Percentiles rank a stretch among this genome's conserved stretches.
Conservation (phyloP, 2,329 filamentous ascomycete species). For the Aureobasidium sp. region DNA sequence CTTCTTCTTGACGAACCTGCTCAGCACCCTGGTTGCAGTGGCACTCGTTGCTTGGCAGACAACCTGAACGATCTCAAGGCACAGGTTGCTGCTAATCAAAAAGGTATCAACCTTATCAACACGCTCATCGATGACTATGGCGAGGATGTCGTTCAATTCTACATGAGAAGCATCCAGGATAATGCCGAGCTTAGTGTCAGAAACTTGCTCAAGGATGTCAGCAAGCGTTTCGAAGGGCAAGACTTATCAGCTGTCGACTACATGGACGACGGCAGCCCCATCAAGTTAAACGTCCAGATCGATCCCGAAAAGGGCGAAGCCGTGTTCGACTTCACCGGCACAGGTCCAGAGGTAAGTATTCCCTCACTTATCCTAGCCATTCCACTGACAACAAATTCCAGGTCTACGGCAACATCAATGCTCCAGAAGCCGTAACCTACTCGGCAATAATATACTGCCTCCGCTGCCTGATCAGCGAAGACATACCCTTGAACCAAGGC, state of each 20-base stretch:
- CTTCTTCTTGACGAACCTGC: slow-evolving; percentile 64
- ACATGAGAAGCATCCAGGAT: slow-evolving; percentile 75
- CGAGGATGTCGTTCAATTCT: slow-evolving; percentile 69
- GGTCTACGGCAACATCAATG: slow-evolving; percentile 66
- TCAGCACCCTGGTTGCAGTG: slow-evolving; percentile 66
- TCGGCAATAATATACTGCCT: slow-evolving; percentile 82
- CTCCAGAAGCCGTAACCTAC: slow-evolving; percentile 74
- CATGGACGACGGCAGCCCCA: slow-evolving; percentile 82
- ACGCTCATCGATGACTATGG: slow-evolving; percentile 71
- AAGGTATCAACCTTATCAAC: slow-evolving; percentile 72
- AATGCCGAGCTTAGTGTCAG: slow-evolving; percentile 74
- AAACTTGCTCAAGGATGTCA: slow-evolving; percentile 64
- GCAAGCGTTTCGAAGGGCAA: slow-evolving; percentile 59
- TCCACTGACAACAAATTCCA: not conserved
- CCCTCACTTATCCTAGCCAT: fast-evolving
- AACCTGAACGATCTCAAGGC: slow-evolving; percentile 84
- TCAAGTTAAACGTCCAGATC: slow-evolving; percentile 67
- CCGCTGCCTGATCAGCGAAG: slow-evolving; percentile 67
- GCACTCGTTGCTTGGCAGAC: slow-evolving; percentile 71
- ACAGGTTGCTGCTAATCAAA: slow-evolving; percentile 79
- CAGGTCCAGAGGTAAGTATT: slow-evolving; percentile 54
- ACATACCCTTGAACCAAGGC: slow-evolving; percentile 82
- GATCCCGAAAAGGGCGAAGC: slow-evolving; percentile 67
- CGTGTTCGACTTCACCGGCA: slow-evolving; percentile 71
- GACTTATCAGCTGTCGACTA: slow-evolving; percentile 70